A percentile compares a stretch with the other conserved stretches of the same genome.
Evolutionary conservation across 1,284 basidiomycete genomes (phyloP).

Genomic region (Acaromyces ingoldii): DNA sequence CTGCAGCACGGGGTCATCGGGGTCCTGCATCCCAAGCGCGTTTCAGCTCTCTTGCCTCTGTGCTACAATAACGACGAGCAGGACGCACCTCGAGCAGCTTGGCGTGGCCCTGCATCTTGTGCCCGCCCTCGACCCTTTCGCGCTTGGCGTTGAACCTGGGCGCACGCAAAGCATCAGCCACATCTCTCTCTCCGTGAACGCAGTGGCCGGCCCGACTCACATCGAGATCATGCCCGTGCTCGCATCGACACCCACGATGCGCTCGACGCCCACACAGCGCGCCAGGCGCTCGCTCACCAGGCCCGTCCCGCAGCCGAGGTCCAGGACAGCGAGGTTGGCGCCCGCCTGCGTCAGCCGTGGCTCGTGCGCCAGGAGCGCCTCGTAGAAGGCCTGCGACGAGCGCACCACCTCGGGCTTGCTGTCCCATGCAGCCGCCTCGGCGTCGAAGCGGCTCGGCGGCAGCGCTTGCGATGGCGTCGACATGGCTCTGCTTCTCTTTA

Average conservation of each 20-base stretch:
- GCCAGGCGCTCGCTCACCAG: constrained; percentile 8
- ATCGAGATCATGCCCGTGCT: constrained; percentile 2
- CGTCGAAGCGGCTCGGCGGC: constrained; percentile 8
- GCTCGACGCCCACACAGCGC: not conserved
- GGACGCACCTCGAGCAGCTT: constrained; percentile 7
- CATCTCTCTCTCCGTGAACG: not conserved
- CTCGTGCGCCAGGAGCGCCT: not conserved
- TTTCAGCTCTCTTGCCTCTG: too few relatives aligned
- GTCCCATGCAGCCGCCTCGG: constrained; percentile 7
- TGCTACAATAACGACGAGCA: too few relatives aligned
- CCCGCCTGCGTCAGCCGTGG: not conserved
- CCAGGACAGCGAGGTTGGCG: not conserved
- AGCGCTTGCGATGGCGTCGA: too few relatives aligned
- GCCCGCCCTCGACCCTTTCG: not conserved
- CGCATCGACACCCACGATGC: constrained; percentile 5
- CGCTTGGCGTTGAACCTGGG: constrained; percentile 1
- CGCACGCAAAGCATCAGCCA: not conserved
- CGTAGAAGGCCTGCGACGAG: constrained; percentile 9
- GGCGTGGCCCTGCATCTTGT: not conserved
- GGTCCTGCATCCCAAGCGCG: too few relatives aligned
- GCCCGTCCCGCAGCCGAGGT: constrained; percentile 10
- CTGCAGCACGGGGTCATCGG: not conserved
- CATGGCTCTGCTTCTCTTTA: too few relatives aligned
- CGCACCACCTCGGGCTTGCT: constrained; percentile 5
- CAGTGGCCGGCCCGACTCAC: not conserved